Conservation (phyloP, 2,329 filamentous ascomycete species). For the Penicillium vulpinum region DNA sequence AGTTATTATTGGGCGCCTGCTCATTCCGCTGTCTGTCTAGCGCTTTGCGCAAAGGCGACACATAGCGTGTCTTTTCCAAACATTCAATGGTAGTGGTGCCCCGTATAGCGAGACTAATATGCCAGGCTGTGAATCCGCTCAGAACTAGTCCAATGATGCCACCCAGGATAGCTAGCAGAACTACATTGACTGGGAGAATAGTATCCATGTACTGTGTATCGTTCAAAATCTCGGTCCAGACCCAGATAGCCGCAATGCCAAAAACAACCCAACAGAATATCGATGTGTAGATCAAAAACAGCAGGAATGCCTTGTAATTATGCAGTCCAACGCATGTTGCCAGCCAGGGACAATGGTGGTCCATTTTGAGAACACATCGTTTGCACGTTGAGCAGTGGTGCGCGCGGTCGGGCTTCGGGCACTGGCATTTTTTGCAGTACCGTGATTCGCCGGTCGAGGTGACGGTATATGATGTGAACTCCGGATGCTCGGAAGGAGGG, state of each 20-base stretch:
- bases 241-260: slow-evolving; percentile 73
- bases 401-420: slow-evolving; percentile 88
- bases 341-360: slow-evolving; percentile 98
- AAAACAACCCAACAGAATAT: slow-evolving; percentile 83
- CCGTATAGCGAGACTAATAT: slow-evolving; percentile 74
- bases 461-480: slow-evolving; percentile 78
- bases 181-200: slow-evolving; percentile 84
- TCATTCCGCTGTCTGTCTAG: slow-evolving; percentile 65
- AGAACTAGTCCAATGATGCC: slow-evolving; percentile 91
- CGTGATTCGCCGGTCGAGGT: slow-evolving; percentile 84
- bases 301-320: slow-evolving; percentile 93
- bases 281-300: slow-evolving; percentile 88
- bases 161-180: slow-evolving; percentile 79
- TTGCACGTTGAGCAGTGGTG: slow-evolving; percentile 97
- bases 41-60: slow-evolving; percentile 72
- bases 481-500: slow-evolving; percentile 67
- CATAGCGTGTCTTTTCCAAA: slow-evolving; percentile 91
- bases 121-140: slow-evolving; percentile 87
- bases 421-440: slow-evolving; percentile 97
- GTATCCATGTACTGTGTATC: slow-evolving; percentile 71
- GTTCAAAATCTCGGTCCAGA: slow-evolving; percentile 77
- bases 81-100: slow-evolving; percentile 96
- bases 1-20: slow-evolving; percentile 44
- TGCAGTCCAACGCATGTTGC: slow-evolving; percentile 90
- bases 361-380: slow-evolving; percentile 97